phyloP scores from a whole-genome alignment of 352 stramenopile species.

The Thalassiosira gravida region DNA sequence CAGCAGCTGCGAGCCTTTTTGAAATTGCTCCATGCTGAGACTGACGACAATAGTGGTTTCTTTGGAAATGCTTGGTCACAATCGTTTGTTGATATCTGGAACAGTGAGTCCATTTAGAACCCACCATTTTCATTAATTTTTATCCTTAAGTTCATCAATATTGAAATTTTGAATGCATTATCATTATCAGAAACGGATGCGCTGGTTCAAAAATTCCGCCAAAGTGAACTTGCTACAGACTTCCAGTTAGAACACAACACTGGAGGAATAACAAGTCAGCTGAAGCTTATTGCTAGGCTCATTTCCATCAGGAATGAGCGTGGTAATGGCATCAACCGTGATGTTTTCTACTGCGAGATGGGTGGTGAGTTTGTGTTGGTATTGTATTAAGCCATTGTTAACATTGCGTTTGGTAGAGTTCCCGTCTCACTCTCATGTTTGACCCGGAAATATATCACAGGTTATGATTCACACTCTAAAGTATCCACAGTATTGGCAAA shows the following conservation, averaged over 20 bases:
- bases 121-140: not conserved
- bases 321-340: slow-evolving; percentile 65
- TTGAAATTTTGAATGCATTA: not conserved
- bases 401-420: not conserved
- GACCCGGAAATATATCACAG: not conserved
- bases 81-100: slow-evolving; percentile 62
- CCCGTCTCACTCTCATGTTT: not conserved
- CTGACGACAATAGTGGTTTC: slow-evolving; percentile 50
- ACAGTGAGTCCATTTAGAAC: slow-evolving; percentile 18
- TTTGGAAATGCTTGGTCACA: slow-evolving; percentile 65
- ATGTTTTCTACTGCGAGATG: slow-evolving; percentile 71
- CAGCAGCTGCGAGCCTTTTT: slow-evolving; percentile 56
- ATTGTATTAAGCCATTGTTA: not conserved
- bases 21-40: slow-evolving; percentile 47
- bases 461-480: slow-evolving; percentile 82
- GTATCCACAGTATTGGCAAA: slow-evolving; percentile 48
- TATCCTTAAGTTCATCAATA: not conserved
- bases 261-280: slow-evolving; percentile 52
- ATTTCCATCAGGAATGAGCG: slow-evolving; percentile 68
- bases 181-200: slow-evolving; percentile 54
- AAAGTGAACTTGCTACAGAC: slow-evolving; percentile 32
- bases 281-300: slow-evolving; percentile 70
- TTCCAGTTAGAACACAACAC: slow-evolving; percentile 35
- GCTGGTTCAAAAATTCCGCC: slow-evolving; percentile 40
- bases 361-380: slow-evolving; percentile 34